These are phyloP conservation scores for Lithospermum erythrorhizon DNA, from an alignment of 257 asterid species.

Conservation along the genomic window DNA sequence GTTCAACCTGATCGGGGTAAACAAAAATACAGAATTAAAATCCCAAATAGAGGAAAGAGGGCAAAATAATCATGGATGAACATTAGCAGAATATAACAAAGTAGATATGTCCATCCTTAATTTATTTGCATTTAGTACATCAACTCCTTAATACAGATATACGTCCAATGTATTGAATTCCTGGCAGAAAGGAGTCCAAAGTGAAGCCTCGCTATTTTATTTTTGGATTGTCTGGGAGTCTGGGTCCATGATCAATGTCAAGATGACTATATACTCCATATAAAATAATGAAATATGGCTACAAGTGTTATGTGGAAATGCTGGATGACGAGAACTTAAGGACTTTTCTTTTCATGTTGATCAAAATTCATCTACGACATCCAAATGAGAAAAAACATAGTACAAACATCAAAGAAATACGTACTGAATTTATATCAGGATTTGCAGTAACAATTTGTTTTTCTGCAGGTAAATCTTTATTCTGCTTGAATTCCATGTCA, in stretches of 20 bases:
- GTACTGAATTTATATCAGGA: conserved; percentile 79
- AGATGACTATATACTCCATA: no score
- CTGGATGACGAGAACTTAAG: no score
- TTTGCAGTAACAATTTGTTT: conserved; percentile 86
- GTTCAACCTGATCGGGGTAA: conserved; percentile 56
- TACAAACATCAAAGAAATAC: conserved; percentile 15
- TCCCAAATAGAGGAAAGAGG: neutral
- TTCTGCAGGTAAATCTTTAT: conserved; percentile 80
- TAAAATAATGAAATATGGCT: neutral
- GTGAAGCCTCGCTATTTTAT: no score
- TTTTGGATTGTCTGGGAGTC: no score
- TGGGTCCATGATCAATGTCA: no score
- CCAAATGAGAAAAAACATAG: no score
- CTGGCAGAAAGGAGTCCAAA: no score
- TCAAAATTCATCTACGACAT: no score
- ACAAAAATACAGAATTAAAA: neutral
- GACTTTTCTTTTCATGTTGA: no score
- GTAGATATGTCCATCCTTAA: neutral
- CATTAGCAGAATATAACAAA: neutral
- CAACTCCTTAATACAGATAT: neutral
- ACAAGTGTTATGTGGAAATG: neutral
- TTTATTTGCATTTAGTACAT: no score
- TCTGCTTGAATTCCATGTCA: conserved; percentile 99
- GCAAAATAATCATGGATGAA: neutral
- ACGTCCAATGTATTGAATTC: no score